These are phyloP conservation scores for Cornus suecica DNA, from an alignment of 148 eudicot species.

Conservation along the genomic window DNA sequence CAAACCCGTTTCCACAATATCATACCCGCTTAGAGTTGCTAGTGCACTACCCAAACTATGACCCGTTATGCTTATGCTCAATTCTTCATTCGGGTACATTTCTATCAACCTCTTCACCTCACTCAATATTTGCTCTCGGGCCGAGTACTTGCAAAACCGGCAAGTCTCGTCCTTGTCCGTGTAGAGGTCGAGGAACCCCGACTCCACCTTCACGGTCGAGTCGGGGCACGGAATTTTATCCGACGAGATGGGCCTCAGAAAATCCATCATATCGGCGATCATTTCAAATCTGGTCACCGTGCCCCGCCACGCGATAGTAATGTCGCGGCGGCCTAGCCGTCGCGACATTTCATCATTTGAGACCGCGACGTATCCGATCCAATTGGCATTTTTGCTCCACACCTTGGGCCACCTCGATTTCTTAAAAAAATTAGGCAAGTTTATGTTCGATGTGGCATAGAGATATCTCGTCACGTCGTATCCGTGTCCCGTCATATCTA, in stretches of 20 bases:
- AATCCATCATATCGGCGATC: constrained; percentile 60
- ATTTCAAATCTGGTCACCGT: constrained; percentile 66
- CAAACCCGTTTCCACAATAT: constrained; percentile 57
- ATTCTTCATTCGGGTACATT: constrained; percentile 39
- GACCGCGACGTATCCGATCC: constrained; percentile 77
- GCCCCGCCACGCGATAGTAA: constrained; percentile 67
- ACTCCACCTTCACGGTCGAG: constrained; percentile 40
- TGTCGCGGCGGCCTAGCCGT: constrained; percentile 61
- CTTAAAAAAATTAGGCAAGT: constrained; percentile 55
- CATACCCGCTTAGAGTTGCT: constrained; percentile 56
- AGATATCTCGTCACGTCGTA: constrained; percentile 57
- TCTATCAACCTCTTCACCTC: constrained; percentile 46
- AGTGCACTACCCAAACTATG: constrained; percentile 79
- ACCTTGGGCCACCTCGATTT: constrained; percentile 60
- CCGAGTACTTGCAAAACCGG: constrained; percentile 43
- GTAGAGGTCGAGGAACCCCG: constrained; percentile 56
- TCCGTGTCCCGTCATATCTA: constrained; percentile 38
- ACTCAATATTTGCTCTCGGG: constrained; percentile 46
- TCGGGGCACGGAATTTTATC: constrained; percentile 51
- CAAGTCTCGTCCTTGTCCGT: constrained; percentile 43
- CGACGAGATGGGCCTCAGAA: constrained; percentile 27
- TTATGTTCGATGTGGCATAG: constrained; percentile 53
- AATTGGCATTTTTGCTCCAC: constrained; percentile 55
- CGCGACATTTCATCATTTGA: constrained; percentile 54
- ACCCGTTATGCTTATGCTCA: constrained; percentile 73